Base-by-base conservation (phyloP, 805 yeast genomes). In the Candida saitoana region DNA sequence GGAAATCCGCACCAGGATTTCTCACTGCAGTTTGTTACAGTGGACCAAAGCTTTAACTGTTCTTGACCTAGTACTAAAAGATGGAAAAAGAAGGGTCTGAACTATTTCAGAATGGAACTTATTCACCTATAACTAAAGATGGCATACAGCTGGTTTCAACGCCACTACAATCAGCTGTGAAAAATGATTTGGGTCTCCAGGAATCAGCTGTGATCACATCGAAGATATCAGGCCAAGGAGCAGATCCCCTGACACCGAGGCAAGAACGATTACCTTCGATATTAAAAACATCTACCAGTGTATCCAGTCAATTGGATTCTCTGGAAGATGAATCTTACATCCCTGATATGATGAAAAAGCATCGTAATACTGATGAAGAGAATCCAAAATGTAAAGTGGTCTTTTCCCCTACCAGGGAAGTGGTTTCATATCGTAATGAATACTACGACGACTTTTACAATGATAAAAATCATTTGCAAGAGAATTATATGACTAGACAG, bases 321-420 rank as follows among this genome's bases (percentile, higher is more conserved):
- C 32, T 29, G 32, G 32, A 29, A 11, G 32, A 22, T 12, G 34
- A 39, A 7, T 9, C 16, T 7, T 38, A 20, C 17, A 42, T 44
- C 9, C 39, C 48, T 3, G 49, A 47, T 1, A 42, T 53, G 3
- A 22, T 51, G 18, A 34, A 46, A 8, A 48, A 40, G 18, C 56
- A 45, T 38, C 17, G 34, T 6, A 32, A 46, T 15, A 40, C 51
- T 18, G 62, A 61, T 0, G 57, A 55, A 25, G 22, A 60, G 7
- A 65, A 65, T 40, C 64, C 67, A 2, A 62, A 59, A 42, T 62
- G 56, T 2, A 55, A 55, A 20, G 66, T 65, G 1, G 43, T 63
- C 3, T 56, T 67, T 39, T 62, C 70, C 2, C 73, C 73, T 7
- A 56, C 63, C 20, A 63, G 62, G 35, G 59, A 58, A 36, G 49